Conservation (phyloP, 2,329 filamentous ascomycete species). For the Eutypella sp. region DNA sequence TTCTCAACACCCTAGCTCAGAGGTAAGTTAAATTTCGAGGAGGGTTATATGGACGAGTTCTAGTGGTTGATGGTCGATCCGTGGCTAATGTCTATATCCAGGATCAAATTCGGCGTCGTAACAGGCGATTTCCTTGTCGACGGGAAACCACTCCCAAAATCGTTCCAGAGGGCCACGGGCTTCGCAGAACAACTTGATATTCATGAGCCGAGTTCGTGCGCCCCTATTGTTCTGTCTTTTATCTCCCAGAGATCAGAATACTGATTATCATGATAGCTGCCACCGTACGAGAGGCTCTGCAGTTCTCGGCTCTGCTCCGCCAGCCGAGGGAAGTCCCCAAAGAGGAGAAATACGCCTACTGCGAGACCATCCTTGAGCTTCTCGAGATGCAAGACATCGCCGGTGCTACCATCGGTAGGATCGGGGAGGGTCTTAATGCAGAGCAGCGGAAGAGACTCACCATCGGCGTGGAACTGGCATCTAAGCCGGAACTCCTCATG, state of each 20-base stretch:
- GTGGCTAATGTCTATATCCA: constrained; percentile 40
- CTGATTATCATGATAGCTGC: constrained; percentile 28
- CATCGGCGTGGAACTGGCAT: constrained; percentile 51
- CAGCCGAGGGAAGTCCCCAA: constrained; percentile 52
- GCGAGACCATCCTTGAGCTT: constrained; percentile 63
- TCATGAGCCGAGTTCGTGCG: constrained; percentile 47
- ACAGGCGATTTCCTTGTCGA: constrained; percentile 76
- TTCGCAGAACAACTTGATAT: constrained; percentile 63
- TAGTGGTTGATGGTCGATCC: no score
- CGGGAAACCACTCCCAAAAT: constrained; percentile 63
- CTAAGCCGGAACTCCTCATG: constrained; percentile 55
- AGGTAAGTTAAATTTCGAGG: constrained; percentile 66
- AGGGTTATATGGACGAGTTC: constrained; percentile 45
- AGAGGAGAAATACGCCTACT: constrained; percentile 62
- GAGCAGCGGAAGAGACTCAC: constrained; percentile 55
- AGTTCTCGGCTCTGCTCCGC: constrained; percentile 61
- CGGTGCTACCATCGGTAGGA: constrained; percentile 56
- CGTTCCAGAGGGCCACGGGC: constrained; percentile 76
- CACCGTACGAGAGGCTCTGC: constrained; percentile 61
- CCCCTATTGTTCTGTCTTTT: not conserved
- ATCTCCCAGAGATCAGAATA: not conserved
- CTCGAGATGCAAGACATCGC: constrained; percentile 65
- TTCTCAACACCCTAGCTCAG: constrained; percentile 25
- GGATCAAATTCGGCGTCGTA: constrained; percentile 72
- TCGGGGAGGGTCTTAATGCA: constrained; percentile 55